Base-by-base conservation (phyloP, 2,329 filamentous ascomycete genomes). In the Ascochyta lentis region DNA sequence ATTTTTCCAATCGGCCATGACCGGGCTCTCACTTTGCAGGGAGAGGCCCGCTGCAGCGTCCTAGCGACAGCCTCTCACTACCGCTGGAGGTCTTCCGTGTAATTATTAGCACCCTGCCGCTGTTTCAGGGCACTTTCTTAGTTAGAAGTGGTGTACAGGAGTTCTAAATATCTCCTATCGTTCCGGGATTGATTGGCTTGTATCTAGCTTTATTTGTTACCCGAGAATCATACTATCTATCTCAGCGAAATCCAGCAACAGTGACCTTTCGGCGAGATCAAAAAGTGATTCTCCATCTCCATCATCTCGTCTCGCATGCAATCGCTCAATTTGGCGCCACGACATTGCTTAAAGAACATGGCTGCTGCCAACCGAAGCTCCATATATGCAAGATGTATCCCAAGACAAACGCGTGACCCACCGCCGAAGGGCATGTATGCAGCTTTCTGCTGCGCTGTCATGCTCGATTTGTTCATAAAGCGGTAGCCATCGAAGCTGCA, bases 341-440 rank as follows among this genome's bases (percentile, higher is more conserved):
- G 63, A 53, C 78, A 83, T 19, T 78, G 66, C 0, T 76, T 74
- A 63, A 85, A 84, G 64, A 87, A 84, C 3, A 77, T 66, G 0
- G 81, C 80, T 0, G 79, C 73, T 0, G 76, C 80, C 19, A 83
- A 74, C 4, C 83, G 77, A 26, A 86, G 68, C 63, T 86, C 83
- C 68, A 83, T 82, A 15, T 75, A 73, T 0, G 88, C 88, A 60
- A 90, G 84, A 64, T 90, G 87, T 2, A 85, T 83, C 0, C 88
- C 88, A 4, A 91, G 77, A 60, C 88, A 90, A 75, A 87, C 86
- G 24, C 87, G 78, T 0, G 87, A 86, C 0, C 88, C 88, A 15
- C 83, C 87, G 1, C 86, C 85, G 69, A 90, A 90, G 0, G 87
- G 86, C 79, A 86, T 85, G 58, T 87, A 89, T 22, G 83, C 83